Percentiles rank a stretch among this genome's conserved stretches.
Evolutionary conservation across 2,329 filamentous ascomycete genomes (phyloP).

Genomic region (Capronia americana): DNA sequence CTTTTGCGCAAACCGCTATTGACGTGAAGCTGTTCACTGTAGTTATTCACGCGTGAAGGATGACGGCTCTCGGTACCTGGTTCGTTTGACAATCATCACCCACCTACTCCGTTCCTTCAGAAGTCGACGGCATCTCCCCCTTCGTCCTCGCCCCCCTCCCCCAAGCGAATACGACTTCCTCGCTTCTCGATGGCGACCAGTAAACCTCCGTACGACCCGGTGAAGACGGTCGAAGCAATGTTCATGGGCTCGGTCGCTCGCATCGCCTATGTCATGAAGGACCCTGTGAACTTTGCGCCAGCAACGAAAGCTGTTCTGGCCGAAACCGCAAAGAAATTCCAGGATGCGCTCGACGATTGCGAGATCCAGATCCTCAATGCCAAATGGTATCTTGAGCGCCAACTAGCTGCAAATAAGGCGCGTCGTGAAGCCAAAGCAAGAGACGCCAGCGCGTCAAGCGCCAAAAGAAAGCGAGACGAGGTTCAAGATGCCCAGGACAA

Average conservation of each 20-base stretch:
- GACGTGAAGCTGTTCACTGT: neutral
- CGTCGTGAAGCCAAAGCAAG: conserved; percentile 37
- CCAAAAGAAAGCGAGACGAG: conserved; percentile 37
- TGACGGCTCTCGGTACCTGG: neutral
- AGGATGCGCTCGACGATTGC: conserved; percentile 41
- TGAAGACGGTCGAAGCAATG: conserved; percentile 39
- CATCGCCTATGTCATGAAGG: conserved; percentile 39
- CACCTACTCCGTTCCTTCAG: neutral
- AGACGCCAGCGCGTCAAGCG: conserved; percentile 33
- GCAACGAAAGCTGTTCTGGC: conserved; percentile 37
- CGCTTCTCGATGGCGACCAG: conserved; percentile 26
- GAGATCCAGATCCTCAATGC: conserved; percentile 40
- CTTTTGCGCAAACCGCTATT: conserved; percentile 2
- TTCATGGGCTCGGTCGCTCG: conserved; percentile 40
- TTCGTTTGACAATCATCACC: neutral
- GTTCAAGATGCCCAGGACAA: conserved; percentile 28
- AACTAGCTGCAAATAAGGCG: conserved; percentile 36
- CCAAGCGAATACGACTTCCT: neutral
- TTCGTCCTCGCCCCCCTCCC: neutral
- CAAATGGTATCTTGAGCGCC: conserved; percentile 41
- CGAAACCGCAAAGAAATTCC: conserved; percentile 39
- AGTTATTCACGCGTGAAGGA: neutral
- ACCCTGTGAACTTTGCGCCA: conserved; percentile 38
- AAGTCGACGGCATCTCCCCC: neutral
- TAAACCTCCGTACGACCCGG: conserved; percentile 38